Evolutionary conservation across 2,329 filamentous ascomycete genomes (phyloP).

Genomic region (Aureobasidium subglaciale): DNA sequence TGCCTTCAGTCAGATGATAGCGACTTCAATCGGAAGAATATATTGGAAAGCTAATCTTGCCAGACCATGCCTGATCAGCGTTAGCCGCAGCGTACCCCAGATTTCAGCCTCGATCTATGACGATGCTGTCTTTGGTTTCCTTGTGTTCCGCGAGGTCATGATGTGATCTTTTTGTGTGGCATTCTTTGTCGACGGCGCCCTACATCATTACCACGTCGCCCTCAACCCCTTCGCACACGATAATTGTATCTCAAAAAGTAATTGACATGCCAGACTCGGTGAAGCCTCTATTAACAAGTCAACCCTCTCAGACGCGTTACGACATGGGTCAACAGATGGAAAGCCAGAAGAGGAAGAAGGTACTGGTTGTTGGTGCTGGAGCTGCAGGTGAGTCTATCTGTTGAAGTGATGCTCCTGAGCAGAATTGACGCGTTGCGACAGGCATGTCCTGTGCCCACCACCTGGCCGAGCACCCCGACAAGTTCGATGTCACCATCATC

Average conservation of each 20-base stretch:
- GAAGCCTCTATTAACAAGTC: constrained; percentile 16
- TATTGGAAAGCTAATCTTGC: background rate
- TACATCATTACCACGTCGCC: background rate
- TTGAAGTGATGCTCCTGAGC: background rate
- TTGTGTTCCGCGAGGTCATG: background rate
- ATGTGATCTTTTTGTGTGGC: background rate
- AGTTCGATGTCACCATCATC: constrained; percentile 58
- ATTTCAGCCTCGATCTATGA: constrained; percentile 5
- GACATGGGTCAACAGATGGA: constrained; percentile 31
- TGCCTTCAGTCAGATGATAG: too few relatives aligned
- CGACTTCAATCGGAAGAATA: constrained; percentile 2
- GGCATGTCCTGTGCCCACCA: constrained; percentile 60
- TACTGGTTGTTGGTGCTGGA: constrained; percentile 56
- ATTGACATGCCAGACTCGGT: constrained; percentile 12
- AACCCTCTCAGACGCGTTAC: constrained; percentile 28
- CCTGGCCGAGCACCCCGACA: constrained; percentile 57
- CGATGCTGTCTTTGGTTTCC: background rate
- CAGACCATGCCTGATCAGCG: background rate
- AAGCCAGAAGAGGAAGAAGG: constrained; percentile 38
- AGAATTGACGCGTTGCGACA: constrained; percentile 20
- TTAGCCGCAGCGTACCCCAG: background rate
- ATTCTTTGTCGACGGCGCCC: background rate
- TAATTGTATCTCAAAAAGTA: too few relatives aligned
- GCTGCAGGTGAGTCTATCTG: constrained; percentile 51
- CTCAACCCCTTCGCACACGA: too few relatives aligned